phyloP scores from a whole-genome alignment of 352 stramenopile species.

The Elongisporangium undulatum region DNA sequence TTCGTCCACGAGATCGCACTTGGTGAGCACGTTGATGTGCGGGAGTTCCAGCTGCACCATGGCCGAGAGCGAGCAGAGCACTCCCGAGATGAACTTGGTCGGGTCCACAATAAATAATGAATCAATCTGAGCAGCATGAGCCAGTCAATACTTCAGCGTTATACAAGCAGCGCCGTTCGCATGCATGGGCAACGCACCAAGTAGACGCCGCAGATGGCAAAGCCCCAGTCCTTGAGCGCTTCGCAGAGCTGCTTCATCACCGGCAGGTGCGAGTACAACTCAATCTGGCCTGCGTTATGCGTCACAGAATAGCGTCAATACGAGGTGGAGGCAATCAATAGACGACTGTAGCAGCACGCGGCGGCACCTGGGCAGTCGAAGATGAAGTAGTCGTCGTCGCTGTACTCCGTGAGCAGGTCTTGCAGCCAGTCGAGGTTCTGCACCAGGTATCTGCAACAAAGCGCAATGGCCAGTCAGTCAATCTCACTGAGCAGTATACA shows the following conservation, averaged over 20 bases:
- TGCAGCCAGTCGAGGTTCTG: slow-evolving; percentile 96
- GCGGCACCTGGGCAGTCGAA: slow-evolving; percentile 97
- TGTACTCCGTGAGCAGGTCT: slow-evolving; percentile 89
- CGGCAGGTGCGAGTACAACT: slow-evolving; percentile 89
- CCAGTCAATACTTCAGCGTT: neutral
- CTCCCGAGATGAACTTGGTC: slow-evolving; percentile 97
- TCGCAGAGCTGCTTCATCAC: slow-evolving; percentile 89
- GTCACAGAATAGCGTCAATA: slow-evolving; percentile 6
- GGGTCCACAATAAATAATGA: slow-evolving; percentile 94
- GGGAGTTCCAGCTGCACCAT: slow-evolving; percentile 99
- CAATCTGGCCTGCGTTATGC: slow-evolving; percentile 73
- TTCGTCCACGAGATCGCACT: slow-evolving; percentile 89
- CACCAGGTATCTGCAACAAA: slow-evolving; percentile 63
- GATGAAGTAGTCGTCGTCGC: slow-evolving; percentile 96
- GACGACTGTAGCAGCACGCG: neutral
- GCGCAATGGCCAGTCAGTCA: slow-evolving; percentile 4
- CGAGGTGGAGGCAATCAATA: neutral
- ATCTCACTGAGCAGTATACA: too few species aligned
- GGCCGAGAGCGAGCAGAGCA: slow-evolving; percentile 94
- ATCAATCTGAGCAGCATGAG: slow-evolving; percentile 67
- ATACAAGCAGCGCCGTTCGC: neutral
- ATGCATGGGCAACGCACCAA: slow-evolving; percentile 39
- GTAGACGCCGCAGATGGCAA: slow-evolving; percentile 88
- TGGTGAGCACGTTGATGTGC: slow-evolving; percentile 91
- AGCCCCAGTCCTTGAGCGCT: slow-evolving; percentile 80